Evolutionary conservation across 2,329 filamentous ascomycete species (phyloP).

Genomic region (Bertia moriformis): DNA sequence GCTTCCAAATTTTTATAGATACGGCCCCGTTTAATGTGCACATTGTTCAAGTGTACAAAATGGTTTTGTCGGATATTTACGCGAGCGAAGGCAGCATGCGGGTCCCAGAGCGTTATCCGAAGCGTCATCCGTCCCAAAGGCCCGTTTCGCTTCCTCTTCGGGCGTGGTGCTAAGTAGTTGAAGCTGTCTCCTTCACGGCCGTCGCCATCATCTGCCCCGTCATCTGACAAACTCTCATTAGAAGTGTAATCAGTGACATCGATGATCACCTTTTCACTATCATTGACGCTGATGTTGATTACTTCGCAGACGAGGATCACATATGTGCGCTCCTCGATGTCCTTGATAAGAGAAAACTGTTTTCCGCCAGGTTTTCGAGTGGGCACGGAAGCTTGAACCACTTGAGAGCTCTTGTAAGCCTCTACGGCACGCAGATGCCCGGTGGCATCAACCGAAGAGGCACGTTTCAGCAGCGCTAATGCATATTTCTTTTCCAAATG

Average conservation of each 20-base stretch:
- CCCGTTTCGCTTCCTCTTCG: conserved; percentile 44
- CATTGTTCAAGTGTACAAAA: conserved; percentile 56
- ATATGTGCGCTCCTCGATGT: neutral
- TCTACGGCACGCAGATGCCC: no score
- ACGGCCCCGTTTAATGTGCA: conserved; percentile 49
- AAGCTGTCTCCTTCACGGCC: conserved; percentile 35
- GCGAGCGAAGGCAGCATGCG: conserved; percentile 46
- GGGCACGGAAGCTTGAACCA: neutral
- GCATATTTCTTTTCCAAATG: neutral
- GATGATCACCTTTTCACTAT: neutral
- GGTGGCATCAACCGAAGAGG: no score
- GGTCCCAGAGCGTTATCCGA: conserved; percentile 56
- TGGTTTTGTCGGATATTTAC: conserved; percentile 38
- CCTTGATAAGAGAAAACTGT: neutral
- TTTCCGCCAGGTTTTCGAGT: neutral
- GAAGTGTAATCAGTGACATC: neutral
- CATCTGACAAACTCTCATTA: neutral
- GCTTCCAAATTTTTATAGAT: conserved; percentile 52
- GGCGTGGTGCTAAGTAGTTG: conserved; percentile 29
- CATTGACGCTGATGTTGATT: neutral
- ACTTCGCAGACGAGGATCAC: neutral
- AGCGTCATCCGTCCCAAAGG: conserved; percentile 62
- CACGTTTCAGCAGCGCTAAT: neutral
- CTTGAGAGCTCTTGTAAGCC: no score
- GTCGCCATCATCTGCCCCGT: neutral